These are phyloP conservation scores for Limnomonas spitsbergensis DNA, from an alignment of 139 green algal species.

Conservation along the genomic window DNA sequence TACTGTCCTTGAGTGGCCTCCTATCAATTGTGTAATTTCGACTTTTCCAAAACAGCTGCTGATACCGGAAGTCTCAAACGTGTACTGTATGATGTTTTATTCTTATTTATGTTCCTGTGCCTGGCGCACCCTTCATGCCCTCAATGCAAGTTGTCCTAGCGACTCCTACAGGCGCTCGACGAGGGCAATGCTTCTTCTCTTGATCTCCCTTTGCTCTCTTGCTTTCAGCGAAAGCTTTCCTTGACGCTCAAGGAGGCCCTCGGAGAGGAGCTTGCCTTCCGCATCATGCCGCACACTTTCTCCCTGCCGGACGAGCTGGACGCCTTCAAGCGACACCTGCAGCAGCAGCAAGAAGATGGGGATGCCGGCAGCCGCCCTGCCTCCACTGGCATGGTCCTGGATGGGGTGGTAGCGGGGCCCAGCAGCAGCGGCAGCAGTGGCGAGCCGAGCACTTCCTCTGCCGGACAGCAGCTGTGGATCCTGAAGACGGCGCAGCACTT, in stretches of 20 bases:
- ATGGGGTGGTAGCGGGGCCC: not conserved
- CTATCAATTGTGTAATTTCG: too few species aligned
- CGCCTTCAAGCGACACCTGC: constrained; percentile 15
- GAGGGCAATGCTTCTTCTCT: too few species aligned
- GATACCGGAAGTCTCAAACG: too few species aligned
- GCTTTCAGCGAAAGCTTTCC: constrained; percentile 37
- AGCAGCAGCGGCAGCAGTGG: not conserved
- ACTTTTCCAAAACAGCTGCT: too few species aligned
- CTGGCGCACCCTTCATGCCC: too few species aligned
- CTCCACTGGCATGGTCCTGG: not conserved
- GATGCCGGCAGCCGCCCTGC: not conserved
- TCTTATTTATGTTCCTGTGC: too few species aligned
- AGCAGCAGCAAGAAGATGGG: constrained; percentile 11
- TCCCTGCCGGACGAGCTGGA: constrained; percentile 44
- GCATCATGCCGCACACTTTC: constrained; percentile 48
- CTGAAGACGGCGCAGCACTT: constrained; percentile 51
- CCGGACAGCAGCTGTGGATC: constrained; percentile 46
- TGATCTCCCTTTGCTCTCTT: too few species aligned
- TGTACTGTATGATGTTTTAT: too few species aligned
- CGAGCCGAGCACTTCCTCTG: not conserved
- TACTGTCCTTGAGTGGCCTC: too few species aligned
- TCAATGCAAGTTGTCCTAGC: too few species aligned
- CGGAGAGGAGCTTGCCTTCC: constrained; percentile 30
- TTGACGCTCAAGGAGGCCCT: constrained; percentile 39
- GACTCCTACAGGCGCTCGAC: too few species aligned